These are phyloP conservation scores for Tuber brumale DNA, from an alignment of 495 filamentous ascomycete species.

Conservation along the genomic window DNA sequence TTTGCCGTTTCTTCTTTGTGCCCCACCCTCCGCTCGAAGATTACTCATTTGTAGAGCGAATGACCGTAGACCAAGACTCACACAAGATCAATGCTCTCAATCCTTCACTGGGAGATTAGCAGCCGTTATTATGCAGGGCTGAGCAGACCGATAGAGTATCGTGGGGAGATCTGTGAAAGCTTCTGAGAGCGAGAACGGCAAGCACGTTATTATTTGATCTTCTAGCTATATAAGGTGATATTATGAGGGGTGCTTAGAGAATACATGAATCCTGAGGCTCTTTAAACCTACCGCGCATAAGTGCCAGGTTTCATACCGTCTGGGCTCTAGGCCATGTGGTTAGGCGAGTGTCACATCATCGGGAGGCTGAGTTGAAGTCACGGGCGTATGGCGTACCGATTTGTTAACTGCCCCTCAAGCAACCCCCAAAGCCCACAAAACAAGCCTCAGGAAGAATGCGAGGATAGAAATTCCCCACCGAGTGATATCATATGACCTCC, in stretches of 20 bases:
- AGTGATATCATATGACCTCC: conserved; percentile 1
- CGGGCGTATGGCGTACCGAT: background rate
- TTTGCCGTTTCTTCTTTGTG: background rate
- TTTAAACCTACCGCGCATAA: background rate
- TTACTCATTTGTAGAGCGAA: background rate
- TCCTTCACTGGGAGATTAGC: background rate
- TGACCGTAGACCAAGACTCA: background rate
- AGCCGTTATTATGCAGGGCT: background rate
- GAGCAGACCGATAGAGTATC: background rate
- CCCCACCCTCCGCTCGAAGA: background rate
- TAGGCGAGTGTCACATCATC: background rate
- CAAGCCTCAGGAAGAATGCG: background rate
- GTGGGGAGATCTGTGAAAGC: background rate
- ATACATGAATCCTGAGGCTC: background rate
- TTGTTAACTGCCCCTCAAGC: background rate
- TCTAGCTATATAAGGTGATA: background rate
- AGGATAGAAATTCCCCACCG: background rate
- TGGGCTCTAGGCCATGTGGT: background rate
- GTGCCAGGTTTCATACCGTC: background rate
- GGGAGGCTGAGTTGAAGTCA: background rate
- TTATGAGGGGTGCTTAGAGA: background rate
- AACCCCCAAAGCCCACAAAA: background rate
- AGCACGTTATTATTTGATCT: background rate
- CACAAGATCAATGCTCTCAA: background rate
- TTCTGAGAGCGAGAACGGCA: background rate